Conservation (phyloP, 768 basidiomycete species). For the Trametes meyenii region DNA sequence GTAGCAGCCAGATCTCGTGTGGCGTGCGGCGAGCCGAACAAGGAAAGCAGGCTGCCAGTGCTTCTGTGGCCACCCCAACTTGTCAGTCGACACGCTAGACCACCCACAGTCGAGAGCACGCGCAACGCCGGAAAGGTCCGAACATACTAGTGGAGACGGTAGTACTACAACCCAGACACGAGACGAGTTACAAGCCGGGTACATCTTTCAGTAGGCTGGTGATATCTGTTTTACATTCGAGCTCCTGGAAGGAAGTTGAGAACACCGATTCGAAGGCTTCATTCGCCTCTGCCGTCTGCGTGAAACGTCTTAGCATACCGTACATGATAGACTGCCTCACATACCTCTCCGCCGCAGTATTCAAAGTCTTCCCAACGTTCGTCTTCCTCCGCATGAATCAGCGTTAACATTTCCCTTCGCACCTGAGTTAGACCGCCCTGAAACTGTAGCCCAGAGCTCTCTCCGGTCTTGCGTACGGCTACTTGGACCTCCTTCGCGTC, state of each 20-base stretch:
- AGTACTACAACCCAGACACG: background rate
- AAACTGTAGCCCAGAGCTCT: slow-evolving; percentile 58
- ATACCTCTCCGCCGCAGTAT: slow-evolving; percentile 67
- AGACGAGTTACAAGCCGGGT: slow-evolving; percentile 22
- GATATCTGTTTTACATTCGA: slow-evolving; percentile 33
- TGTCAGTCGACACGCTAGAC: background rate
- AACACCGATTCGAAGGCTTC: slow-evolving; percentile 64
- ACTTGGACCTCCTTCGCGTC: slow-evolving; percentile 80
- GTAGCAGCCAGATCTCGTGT: background rate
- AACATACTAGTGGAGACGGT: too few relatives aligned
- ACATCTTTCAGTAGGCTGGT: slow-evolving; percentile 31
- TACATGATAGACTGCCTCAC: slow-evolving; percentile 27
- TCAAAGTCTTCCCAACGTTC: slow-evolving; percentile 73
- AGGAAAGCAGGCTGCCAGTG: background rate
- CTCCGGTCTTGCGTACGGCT: slow-evolving; percentile 63
- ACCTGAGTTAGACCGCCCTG: slow-evolving; percentile 70
- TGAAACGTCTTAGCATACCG: slow-evolving; percentile 8
- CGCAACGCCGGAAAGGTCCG: background rate
- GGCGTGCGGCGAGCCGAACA: background rate
- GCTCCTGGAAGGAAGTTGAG: slow-evolving; percentile 48
- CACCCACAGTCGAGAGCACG: background rate
- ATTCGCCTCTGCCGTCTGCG: slow-evolving; percentile 60
- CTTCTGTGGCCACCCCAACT: background rate
- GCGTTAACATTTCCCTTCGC: slow-evolving; percentile 74
- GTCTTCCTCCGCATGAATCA: slow-evolving; percentile 77